These are phyloP conservation scores for Cardiospermum halicacabum DNA, from an alignment of 345 rosid genomes.

Conservation along the genomic window DNA sequence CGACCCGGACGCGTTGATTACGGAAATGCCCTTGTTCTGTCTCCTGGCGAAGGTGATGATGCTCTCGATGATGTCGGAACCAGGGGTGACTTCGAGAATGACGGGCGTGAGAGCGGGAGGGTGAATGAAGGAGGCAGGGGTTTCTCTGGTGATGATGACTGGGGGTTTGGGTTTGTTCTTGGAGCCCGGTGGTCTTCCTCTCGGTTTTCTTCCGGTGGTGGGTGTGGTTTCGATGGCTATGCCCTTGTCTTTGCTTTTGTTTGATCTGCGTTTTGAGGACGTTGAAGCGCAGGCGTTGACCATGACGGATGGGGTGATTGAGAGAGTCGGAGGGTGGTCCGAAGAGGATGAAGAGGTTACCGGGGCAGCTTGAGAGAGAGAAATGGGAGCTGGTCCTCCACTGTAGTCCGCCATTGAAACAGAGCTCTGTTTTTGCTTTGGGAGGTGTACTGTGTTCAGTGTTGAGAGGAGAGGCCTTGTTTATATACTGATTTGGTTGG, in stretches of 20 bases:
- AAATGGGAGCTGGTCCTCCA: slow-evolving; percentile 21
- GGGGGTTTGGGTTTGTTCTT: slow-evolving; percentile 60
- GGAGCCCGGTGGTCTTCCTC: slow-evolving; percentile 57
- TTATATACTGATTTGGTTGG: too few species aligned
- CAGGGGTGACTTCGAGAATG: slow-evolving; percentile 48
- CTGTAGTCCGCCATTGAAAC: slow-evolving; percentile 33
- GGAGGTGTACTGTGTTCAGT: neutral
- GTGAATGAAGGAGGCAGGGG: slow-evolving; percentile 28
- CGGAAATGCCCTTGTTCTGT: slow-evolving; percentile 23
- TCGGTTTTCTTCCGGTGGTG: slow-evolving; percentile 20
- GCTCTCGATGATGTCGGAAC: slow-evolving; percentile 38
- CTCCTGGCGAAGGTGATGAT: slow-evolving; percentile 32
- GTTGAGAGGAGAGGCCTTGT: too few species aligned
- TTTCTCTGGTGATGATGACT: slow-evolving; percentile 29
- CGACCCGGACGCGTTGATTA: slow-evolving; percentile 41
- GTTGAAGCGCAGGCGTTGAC: slow-evolving; percentile 6
- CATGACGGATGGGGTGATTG: slow-evolving; percentile 10
- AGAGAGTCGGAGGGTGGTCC: slow-evolving; percentile 29
- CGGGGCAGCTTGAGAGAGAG: slow-evolving; percentile 34
- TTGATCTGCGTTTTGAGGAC: slow-evolving; percentile 3
- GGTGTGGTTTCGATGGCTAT: slow-evolving; percentile 7
- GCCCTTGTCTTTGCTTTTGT: neutral
- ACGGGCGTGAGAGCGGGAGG: too few species aligned
- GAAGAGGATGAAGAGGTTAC: slow-evolving; percentile 31
- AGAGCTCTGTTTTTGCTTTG: neutral